A percentile compares a stretch with the other conserved stretches of the same genome.
phyloP scores from a whole-genome alignment of 2,329 filamentous ascomycete genomes.

The Didymella keratinophila region DNA sequence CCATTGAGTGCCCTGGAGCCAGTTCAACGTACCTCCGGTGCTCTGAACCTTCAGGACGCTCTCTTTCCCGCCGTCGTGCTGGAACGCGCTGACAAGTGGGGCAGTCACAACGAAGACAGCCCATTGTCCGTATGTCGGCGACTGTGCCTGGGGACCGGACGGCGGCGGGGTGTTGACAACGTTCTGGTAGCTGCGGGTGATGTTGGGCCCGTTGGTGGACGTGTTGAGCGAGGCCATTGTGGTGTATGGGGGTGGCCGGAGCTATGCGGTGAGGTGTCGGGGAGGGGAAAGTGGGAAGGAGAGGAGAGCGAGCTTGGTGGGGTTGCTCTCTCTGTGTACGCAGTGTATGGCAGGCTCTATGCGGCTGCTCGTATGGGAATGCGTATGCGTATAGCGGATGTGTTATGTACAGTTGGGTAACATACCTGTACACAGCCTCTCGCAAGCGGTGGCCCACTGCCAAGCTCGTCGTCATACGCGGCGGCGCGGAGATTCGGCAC shows the following conservation, averaged over 20 bases:
- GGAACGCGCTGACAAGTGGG: slow-evolving; percentile 90
- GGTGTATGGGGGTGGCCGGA: slow-evolving; percentile 17
- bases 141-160: slow-evolving; percentile 66
- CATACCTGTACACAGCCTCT: slow-evolving; percentile 20
- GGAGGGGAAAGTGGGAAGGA: slow-evolving; percentile 7
- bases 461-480: slow-evolving; percentile 21
- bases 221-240: slow-evolving; percentile 73
- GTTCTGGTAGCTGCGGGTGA: slow-evolving; percentile 67
- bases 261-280: slow-evolving; percentile 13
- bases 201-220: slow-evolving; percentile 62
- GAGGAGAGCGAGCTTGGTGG: slow-evolving; percentile 6
- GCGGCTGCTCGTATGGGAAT: slow-evolving; percentile 9
- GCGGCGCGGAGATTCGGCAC: not conserved
- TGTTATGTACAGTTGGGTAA: slow-evolving; percentile 12
- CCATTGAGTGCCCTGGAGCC: slow-evolving; percentile 12
- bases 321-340: slow-evolving; percentile 10
- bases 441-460: slow-evolving; percentile 15
- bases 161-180: slow-evolving; percentile 69
- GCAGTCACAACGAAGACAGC: slow-evolving; percentile 92
- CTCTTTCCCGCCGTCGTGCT: slow-evolving; percentile 84
- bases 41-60: slow-evolving; percentile 94
- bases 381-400: slow-evolving; percentile 6
- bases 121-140: slow-evolving; percentile 89
- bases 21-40: slow-evolving; percentile 72
- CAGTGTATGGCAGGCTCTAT: slow-evolving; percentile 5